phyloP scores from a whole-genome alignment of 192 early-diverging fungal species.

The Rhizophagus sp. region DNA sequence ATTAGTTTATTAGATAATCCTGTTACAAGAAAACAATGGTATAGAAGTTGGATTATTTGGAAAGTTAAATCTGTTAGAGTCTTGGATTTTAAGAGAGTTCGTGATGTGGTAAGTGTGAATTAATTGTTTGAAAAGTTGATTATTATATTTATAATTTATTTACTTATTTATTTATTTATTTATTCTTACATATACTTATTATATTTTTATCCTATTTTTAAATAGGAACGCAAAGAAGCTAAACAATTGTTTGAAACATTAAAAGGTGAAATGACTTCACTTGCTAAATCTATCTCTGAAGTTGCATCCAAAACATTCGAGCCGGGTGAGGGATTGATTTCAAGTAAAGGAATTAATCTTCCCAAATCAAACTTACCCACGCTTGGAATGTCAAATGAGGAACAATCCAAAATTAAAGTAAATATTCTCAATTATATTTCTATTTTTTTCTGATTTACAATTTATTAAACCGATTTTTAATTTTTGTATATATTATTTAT shows the following conservation, averaged over 20 bases:
- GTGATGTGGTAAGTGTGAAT: slow-evolving; percentile 52
- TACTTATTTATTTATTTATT: not conserved
- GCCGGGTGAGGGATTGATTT: slow-evolving; percentile 72
- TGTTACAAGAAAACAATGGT: slow-evolving; percentile 78
- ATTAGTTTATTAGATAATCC: slow-evolving; percentile 90
- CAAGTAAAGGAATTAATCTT: slow-evolving; percentile 18
- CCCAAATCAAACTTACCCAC: slow-evolving; percentile 59
- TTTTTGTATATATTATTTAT: not conserved
- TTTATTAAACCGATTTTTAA: not conserved
- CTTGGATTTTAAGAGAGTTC: slow-evolving; percentile 84
- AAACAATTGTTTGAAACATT: slow-evolving; percentile 70
- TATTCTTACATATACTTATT: not conserved
- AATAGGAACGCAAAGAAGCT: slow-evolving; percentile 82
- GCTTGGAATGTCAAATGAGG: slow-evolving; percentile 62
- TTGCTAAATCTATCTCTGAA: slow-evolving; percentile 66
- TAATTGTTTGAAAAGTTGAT: not conserved
- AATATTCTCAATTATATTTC: not conserved
- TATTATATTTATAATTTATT: too few relatives aligned
- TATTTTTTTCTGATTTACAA: too few relatives aligned
- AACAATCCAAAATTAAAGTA: slow-evolving; percentile 67
- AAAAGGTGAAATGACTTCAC: slow-evolving; percentile 61
- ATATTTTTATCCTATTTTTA: not conserved
- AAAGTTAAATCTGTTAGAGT: slow-evolving; percentile 75
- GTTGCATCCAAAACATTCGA: slow-evolving; percentile 82
- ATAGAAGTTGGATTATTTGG: slow-evolving; percentile 84